Conservation (phyloP, 2,329 filamentous ascomycete genomes). For the Dactylellina parvicollis region DNA sequence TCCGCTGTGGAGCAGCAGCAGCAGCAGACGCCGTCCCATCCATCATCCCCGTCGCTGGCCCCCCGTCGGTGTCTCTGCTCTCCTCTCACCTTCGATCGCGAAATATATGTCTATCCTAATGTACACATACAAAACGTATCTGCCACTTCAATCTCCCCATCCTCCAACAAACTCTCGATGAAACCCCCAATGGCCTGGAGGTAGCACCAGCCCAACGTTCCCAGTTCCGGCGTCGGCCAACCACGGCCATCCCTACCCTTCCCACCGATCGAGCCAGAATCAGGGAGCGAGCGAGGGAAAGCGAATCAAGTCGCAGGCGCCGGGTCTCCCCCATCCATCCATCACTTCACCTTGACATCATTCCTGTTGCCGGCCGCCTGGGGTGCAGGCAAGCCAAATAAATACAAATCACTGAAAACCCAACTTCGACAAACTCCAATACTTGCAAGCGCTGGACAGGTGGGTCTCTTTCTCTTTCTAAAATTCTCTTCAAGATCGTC, state of each 20-base stretch:
- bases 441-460: background rate
- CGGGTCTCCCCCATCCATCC: background rate
- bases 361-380: conserved; percentile 17
- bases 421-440: background rate
- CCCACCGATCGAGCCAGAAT: conserved; percentile 29
- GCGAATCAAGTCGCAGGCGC: conserved; percentile 4
- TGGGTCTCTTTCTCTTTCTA: conserved; percentile 18
- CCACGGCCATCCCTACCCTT: conserved; percentile 35
- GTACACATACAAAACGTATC: background rate
- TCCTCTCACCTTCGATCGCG: too few species aligned
- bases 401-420: too few species aligned
- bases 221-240: conserved; percentile 27
- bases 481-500: background rate
- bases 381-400: too few species aligned
- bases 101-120: too few species aligned
- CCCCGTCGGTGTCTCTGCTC: too few species aligned
- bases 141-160: background rate
- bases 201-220: background rate
- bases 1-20: too few species aligned
- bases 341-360: conserved; percentile 54
- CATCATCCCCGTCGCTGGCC: background rate
- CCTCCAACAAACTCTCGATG: background rate
- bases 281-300: conserved; percentile 6
- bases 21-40: too few species aligned
- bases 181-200: background rate